Evolutionary conservation across 352 stramenopile species (phyloP).

Genomic region (Phytophthora parvispora): DNA sequence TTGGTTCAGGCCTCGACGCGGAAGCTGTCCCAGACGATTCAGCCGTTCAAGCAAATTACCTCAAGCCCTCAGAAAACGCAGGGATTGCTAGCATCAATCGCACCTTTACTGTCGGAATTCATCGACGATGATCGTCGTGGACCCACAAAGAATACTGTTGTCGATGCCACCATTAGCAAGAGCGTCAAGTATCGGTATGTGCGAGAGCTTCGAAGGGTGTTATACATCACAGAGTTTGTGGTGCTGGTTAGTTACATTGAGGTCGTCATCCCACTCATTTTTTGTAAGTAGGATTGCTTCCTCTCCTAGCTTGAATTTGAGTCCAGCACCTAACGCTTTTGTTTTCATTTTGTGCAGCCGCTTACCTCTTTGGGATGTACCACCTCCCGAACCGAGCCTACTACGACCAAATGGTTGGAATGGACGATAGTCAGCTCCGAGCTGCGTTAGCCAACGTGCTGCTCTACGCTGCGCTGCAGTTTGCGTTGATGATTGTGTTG

Average conservation of each 20-base stretch:
- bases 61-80: not conserved
- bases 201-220: constrained; percentile 17
- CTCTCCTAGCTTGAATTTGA: not conserved
- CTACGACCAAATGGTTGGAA: constrained; percentile 28
- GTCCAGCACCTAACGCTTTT: not conserved
- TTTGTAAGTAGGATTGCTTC: constrained; percentile 30
- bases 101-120: not conserved
- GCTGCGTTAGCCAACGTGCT: constrained; percentile 25
- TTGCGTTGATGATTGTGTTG: constrained; percentile 45
- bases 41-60: not conserved
- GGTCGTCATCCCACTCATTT: constrained; percentile 41
- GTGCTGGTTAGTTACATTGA: constrained; percentile 46
- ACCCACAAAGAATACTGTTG: not conserved
- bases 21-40: not conserved
- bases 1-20: not conserved
- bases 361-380: constrained; percentile 18
- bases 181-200: constrained; percentile 19
- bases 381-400: constrained; percentile 38
- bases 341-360: not conserved
- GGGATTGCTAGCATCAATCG: not conserved
- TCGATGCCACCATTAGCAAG: not conserved
- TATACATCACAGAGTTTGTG: constrained; percentile 51
- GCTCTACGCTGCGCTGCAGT: constrained; percentile 38
- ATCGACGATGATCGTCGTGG: not conserved
- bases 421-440: constrained; percentile 17